These are phyloP conservation scores for Didymella pomorum DNA, from an alignment of 2,329 filamentous ascomycete genomes.

Conservation along the genomic window DNA sequence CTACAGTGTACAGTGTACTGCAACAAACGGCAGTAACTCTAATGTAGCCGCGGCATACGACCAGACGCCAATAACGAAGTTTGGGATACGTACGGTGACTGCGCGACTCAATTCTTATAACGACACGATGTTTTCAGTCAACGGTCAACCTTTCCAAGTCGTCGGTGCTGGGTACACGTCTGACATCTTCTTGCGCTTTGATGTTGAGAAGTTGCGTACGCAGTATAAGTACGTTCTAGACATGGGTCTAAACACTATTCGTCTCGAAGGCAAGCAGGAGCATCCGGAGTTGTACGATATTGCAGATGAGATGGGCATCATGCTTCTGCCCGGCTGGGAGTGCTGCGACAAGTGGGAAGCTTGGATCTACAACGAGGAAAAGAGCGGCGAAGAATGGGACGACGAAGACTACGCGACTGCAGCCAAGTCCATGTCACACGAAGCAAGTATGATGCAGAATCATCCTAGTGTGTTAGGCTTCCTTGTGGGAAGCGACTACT, in stretches of 20 bases:
- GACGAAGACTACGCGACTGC: constrained; percentile 65
- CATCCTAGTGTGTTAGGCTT: constrained; percentile 68
- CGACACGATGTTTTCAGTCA: constrained; percentile 65
- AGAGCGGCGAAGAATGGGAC: constrained; percentile 56
- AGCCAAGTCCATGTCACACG: constrained; percentile 64
- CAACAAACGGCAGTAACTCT: constrained; percentile 22
- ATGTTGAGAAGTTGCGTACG: constrained; percentile 55
- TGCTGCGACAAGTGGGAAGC: constrained; percentile 75
- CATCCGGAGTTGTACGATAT: constrained; percentile 68
- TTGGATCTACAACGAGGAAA: constrained; percentile 68
- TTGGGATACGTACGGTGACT: constrained; percentile 65
- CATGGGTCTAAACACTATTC: constrained; percentile 69
- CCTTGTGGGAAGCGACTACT: constrained; percentile 69
- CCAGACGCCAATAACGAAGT: constrained; percentile 46
- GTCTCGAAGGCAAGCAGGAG: constrained; percentile 71
- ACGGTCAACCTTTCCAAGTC: constrained; percentile 66
- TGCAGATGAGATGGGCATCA: constrained; percentile 66
- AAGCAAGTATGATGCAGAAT: constrained; percentile 66
- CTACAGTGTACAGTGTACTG: constrained; percentile 52
- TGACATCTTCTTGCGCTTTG: constrained; percentile 69
- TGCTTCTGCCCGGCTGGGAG: constrained; percentile 71
- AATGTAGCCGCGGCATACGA: constrained; percentile 45
- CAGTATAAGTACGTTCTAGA: constrained; percentile 65
- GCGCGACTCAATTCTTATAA: constrained; percentile 61
- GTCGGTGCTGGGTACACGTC: constrained; percentile 67